phyloP scores from a whole-genome alignment of 345 rosid species.

The Mercurialis annua region DNA sequence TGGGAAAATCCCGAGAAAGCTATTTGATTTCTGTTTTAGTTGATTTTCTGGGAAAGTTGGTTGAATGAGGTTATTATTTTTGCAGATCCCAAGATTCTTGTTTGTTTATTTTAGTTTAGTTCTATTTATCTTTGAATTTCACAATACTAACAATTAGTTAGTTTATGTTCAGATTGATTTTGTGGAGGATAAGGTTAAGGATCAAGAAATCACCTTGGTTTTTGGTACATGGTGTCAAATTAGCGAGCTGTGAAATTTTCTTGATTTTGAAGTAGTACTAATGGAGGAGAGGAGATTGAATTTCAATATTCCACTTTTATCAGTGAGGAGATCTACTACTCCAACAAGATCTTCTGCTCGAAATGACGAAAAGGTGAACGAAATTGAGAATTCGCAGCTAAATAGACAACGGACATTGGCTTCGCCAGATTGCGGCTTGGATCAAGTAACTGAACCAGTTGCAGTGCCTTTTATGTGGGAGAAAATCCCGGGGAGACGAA shows the following conservation, averaged over 20 bases:
- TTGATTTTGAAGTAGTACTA: neutral
- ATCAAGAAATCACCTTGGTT: slow-evolving; percentile 9
- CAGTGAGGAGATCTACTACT: slow-evolving; percentile 61
- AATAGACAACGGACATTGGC: slow-evolving; percentile 28
- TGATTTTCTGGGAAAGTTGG: neutral
- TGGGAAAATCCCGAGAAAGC: neutral
- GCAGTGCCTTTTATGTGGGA: slow-evolving; percentile 94
- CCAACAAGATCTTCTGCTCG: slow-evolving; percentile 29
- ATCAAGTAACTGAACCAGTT: slow-evolving; percentile 65
- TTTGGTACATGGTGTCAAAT: neutral
- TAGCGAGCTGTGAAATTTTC: slow-evolving; percentile 13
- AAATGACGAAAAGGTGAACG: slow-evolving; percentile 28
- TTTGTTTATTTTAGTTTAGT: neutral
- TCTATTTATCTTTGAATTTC: neutral
- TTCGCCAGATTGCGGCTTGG: slow-evolving; percentile 37
- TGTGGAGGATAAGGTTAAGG: neutral
- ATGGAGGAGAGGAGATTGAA: slow-evolving; percentile 82
- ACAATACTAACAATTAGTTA: neutral
- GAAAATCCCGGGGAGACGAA: slow-evolving; percentile 70
- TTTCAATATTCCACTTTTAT: slow-evolving; percentile 70
- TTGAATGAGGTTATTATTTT: slow-evolving; percentile 2
- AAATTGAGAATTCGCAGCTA: slow-evolving; percentile 21
- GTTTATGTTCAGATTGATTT: slow-evolving; percentile 3
- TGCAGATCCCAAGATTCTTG: slow-evolving; percentile 12
- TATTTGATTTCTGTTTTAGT: neutral